Base-by-base conservation (phyloP, 2,329 filamentous ascomycete species). In the Sclerotinia minor region DNA sequence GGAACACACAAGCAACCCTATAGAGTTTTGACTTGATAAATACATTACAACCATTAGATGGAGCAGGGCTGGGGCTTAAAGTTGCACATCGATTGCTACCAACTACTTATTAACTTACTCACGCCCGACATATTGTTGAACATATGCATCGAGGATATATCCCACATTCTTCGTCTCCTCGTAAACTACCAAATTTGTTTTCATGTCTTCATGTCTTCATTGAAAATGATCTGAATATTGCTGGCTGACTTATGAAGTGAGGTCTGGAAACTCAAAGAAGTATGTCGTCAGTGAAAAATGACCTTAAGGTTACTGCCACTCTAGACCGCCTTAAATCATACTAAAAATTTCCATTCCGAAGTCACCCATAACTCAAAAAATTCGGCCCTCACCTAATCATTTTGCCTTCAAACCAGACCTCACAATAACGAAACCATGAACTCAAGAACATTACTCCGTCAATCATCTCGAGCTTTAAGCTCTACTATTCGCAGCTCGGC, bases 371-470 rank as follows among this genome's bases (percentile, higher is more conserved):
- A 72, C 69, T 65, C 69, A 67, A 49, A 55, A 38, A 55, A 50
- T 64, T 65, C 15, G 35, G 59, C 44, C 52, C 29, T 67, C 49
- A 47, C 26, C 45, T 52, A 24, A 13, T 29, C 24, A 50, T 38
- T 67, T 64, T 49, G 57, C 47, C 55, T 63, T 26, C 57, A 38
- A 19, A 45, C 7, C 11, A 38, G 2, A 72, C 69, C 65, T 54
- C 38, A 70, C 52, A 68, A 69, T 49, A 60, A 67, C 53, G 21
- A 74, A 73, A 78, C 71, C 68, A 82, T 85, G 81, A 79, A 85
- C 70, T 82, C 83, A 77, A 81, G 82, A 78, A 79, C 80, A 71
- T 72, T 84, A 69, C 75, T 84, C 71, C 79, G 83, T 70, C 81
- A 82, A 73, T 82, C 65, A 63, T 44, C 79, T 70, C 79, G 79